These are phyloP conservation scores for Prosopis cineraria DNA, from an alignment of 306 rosid genomes.

Conservation along the genomic window DNA sequence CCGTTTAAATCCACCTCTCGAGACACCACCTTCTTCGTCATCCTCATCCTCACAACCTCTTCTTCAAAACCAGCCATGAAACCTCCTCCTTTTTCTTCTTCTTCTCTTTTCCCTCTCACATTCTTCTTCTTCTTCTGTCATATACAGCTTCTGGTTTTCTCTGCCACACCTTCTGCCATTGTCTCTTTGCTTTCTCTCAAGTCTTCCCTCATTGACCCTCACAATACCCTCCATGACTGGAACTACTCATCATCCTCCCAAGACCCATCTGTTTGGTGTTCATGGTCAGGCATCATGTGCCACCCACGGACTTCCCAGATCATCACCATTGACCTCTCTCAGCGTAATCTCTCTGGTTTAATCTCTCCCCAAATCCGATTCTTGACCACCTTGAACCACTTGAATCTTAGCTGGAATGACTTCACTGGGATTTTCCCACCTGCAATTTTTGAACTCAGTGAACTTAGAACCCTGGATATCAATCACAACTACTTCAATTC, in stretches of 20 bases:
- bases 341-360: conserved; percentile 76
- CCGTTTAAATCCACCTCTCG: conserved; percentile 53
- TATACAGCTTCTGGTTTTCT: conserved; percentile 31
- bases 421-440: conserved; percentile 59
- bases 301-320: conserved; percentile 58
- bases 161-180: conserved; percentile 62
- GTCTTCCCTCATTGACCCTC: conserved; percentile 68
- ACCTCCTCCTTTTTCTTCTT: conserved; percentile 46
- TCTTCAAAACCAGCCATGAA: conserved; percentile 55
- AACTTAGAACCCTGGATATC: conserved; percentile 70
- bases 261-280: conserved; percentile 72
- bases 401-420: conserved; percentile 75
- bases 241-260: conserved; percentile 34
- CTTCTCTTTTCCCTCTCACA: conserved; percentile 47
- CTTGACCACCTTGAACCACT: conserved; percentile 56
- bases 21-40: conserved; percentile 27
- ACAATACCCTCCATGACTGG: conserved; percentile 74
- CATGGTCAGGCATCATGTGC: conserved; percentile 88
- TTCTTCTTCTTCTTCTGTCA: conserved; percentile 45
- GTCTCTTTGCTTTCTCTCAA: conserved; percentile 67
- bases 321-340: conserved; percentile 68
- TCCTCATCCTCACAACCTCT: conserved; percentile 46
- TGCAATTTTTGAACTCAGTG: conserved; percentile 58
- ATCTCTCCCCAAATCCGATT: conserved; percentile 63
- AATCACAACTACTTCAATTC: conserved; percentile 73